These are phyloP conservation scores for Cryptosporidium parvum DNA, from an alignment of 169 alveolate species.

Conservation along the genomic window DNA sequence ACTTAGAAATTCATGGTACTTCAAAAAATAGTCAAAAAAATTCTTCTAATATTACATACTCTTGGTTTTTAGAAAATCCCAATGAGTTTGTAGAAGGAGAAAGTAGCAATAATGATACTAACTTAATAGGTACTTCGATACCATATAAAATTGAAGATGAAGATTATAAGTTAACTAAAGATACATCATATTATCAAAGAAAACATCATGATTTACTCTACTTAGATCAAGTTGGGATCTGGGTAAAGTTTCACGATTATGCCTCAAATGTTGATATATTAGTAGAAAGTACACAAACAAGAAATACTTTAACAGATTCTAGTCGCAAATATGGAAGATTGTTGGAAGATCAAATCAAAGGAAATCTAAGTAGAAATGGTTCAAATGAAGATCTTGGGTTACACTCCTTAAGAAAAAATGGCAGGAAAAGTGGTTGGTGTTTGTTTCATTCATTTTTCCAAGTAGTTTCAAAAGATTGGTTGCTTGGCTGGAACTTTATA, in stretches of 20 bases:
- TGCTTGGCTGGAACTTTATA: conserved; percentile 16
- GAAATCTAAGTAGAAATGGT: not conserved
- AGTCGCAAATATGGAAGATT: not conserved
- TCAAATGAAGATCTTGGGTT: not conserved
- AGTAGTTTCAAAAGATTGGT: conserved; percentile 12
- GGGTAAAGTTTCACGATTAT: not conserved
- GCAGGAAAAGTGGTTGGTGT: not conserved
- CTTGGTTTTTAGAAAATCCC: not conserved
- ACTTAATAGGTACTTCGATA: too few relatives aligned
- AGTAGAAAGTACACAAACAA: not conserved
- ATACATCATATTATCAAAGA: not conserved
- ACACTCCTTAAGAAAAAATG: not conserved
- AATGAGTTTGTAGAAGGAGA: not conserved
- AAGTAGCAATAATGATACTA: not conserved
- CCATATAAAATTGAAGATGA: not conserved
- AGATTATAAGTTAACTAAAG: not conserved
- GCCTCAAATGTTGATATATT: conserved; percentile 5
- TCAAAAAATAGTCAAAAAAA: not conserved
- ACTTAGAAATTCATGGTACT: too few relatives aligned
- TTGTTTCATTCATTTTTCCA: not conserved
- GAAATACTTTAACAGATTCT: too few relatives aligned
- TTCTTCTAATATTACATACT: not conserved
- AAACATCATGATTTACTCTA: not conserved
- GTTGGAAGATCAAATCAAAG: not conserved
- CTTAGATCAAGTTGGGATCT: not conserved